Evolutionary conservation across 805 yeast species (phyloP).

Genomic region (Barnettozyma vustinii): DNA sequence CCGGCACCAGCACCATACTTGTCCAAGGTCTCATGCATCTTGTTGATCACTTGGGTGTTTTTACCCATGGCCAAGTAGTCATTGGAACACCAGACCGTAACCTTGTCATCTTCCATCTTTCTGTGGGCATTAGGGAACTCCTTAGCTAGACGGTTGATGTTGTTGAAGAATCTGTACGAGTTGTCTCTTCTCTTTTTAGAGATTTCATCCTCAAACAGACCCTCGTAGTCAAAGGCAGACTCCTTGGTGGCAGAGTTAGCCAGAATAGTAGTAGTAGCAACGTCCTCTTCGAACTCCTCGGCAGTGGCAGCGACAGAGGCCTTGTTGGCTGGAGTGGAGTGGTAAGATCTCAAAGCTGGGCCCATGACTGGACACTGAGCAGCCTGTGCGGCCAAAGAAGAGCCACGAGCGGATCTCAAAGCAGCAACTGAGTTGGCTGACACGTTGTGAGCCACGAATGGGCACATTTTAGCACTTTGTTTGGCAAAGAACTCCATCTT

Average conservation of each 20-base stretch:
- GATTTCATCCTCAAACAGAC: constrained; percentile 62
- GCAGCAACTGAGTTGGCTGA: constrained; percentile 39
- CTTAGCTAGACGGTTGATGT: constrained; percentile 89
- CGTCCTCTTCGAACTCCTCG: constrained; percentile 21
- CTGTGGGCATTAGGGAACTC: constrained; percentile 95
- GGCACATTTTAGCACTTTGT: constrained; percentile 76
- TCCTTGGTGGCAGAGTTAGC: constrained; percentile 42
- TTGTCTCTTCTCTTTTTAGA: constrained; percentile 75
- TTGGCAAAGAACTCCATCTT: constrained; percentile 75
- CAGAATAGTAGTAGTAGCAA: constrained; percentile 13
- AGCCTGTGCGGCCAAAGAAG: constrained; percentile 43
- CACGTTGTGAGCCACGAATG: constrained; percentile 58
- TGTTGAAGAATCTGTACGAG: constrained; percentile 94
- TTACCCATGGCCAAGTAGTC: constrained; percentile 95
- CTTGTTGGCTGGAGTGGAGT: constrained; percentile 31
- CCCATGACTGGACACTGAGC: constrained; percentile 88
- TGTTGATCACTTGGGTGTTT: constrained; percentile 63
- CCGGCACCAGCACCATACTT: constrained; percentile 98
- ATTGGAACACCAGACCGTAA: constrained; percentile 98
- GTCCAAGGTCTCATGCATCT: constrained; percentile 75
- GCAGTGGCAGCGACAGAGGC: constrained; percentile 19
- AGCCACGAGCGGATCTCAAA: constrained; percentile 37
- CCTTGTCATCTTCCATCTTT: constrained; percentile 67
- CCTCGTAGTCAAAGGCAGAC: constrained; percentile 61
- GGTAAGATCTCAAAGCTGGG: constrained; percentile 48